Evolutionary conservation across 139 green algal species (phyloP).

Genomic region (Chlamydomonas asymmetrica): DNA sequence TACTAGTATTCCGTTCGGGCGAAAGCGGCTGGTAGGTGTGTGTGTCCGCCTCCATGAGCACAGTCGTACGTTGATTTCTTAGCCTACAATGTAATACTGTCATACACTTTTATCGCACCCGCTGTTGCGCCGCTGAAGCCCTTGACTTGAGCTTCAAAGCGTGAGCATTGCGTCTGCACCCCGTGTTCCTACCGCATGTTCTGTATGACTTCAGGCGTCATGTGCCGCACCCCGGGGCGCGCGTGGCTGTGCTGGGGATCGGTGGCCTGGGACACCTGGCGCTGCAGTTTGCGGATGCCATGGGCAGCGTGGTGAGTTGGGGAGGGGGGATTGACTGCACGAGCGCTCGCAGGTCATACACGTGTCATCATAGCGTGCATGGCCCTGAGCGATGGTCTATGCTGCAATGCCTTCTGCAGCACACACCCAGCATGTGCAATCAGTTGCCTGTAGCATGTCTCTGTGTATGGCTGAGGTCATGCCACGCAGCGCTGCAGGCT

Average conservation of each 20-base stretch:
- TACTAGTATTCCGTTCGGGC: too few relatives aligned
- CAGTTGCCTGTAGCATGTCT: neutral
- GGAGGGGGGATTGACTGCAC: neutral
- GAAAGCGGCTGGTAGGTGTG: too few relatives aligned
- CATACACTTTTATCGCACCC: too few relatives aligned
- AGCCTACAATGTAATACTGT: too few relatives aligned
- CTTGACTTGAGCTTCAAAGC: too few relatives aligned
- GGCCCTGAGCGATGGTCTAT: neutral
- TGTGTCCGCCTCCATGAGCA: too few relatives aligned
- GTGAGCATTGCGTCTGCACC: too few relatives aligned
- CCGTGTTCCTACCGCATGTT: too few relatives aligned
- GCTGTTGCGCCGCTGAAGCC: too few relatives aligned
- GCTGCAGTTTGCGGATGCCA: constrained; percentile 30
- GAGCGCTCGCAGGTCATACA: neutral
- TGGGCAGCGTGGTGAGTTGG: neutral
- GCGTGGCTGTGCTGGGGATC: constrained; percentile 55
- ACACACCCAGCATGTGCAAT: neutral
- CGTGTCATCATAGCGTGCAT: neutral
- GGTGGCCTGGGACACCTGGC: constrained; percentile 58
- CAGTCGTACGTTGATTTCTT: too few relatives aligned
- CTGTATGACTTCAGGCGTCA: neutral
- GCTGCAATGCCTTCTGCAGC: neutral
- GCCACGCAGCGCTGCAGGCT: too few relatives aligned
- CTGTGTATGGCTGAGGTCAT: neutral
- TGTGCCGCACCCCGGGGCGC: constrained; percentile 20